Percentiles rank a stretch among this genome's conserved stretches.
phyloP scores from a whole-genome alignment of 2,329 filamentous ascomycete species.

The Cryphonectria japonica region DNA sequence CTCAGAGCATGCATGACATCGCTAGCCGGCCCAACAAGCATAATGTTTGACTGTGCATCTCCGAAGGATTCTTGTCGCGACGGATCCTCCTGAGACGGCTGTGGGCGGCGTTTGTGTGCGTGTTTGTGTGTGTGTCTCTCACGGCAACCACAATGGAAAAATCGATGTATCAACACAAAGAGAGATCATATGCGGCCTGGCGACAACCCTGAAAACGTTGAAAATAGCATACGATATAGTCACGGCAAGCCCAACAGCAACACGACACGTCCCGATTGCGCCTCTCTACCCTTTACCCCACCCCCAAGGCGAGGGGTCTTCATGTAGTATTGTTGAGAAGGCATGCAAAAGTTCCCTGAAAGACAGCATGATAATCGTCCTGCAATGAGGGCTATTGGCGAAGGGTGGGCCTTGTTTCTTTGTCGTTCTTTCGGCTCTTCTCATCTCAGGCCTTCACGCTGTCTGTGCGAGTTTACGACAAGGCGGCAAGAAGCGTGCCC shows the following conservation, averaged over 20 bases:
- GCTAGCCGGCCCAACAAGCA: slow-evolving; percentile 2
- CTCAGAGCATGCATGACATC: slow-evolving; percentile 18
- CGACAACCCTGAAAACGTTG: background rate
- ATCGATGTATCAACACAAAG: background rate
- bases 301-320: slow-evolving; percentile 7
- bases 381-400: background rate
- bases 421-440: background rate
- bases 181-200: background rate
- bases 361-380: background rate
- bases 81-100: background rate
- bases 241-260: background rate
- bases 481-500: slow-evolving; percentile 2
- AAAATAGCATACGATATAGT: background rate
- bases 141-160: background rate
- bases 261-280: background rate
- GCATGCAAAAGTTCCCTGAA: background rate
- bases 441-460: background rate
- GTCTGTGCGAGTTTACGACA: background rate
- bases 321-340: background rate
- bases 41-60: background rate
- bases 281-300: background rate
- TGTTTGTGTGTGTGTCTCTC: background rate
- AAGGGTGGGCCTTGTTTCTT: slow-evolving; percentile 9
- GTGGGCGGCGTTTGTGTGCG: background rate
- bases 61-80: slow-evolving; percentile 2